Percentiles rank a stretch among this genome's conserved stretches.
phyloP scores from a whole-genome alignment of 177 flowering plant species.

The Telopea speciosissima region DNA sequence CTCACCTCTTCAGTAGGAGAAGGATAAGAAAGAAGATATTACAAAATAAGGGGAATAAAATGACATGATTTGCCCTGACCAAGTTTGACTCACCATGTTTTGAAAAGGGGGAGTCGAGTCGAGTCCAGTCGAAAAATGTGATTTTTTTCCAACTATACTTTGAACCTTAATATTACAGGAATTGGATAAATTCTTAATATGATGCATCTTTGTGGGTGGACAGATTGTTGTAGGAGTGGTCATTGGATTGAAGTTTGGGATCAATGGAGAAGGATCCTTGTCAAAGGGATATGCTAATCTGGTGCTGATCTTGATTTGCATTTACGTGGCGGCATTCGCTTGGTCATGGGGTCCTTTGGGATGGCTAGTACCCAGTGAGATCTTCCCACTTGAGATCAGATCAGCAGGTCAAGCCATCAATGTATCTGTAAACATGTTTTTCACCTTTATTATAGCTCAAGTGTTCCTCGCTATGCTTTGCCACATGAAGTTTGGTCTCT shows the following conservation, averaged over 20 bases:
- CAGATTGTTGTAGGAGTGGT: constrained; percentile 8
- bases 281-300: constrained; percentile 17
- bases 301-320: constrained; percentile 23
- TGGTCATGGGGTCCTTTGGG: constrained; percentile 36
- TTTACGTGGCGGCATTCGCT: constrained; percentile 25
- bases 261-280: constrained; percentile 14
- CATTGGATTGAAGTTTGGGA: constrained; percentile 18
- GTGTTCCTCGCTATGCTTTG: constrained; percentile 43
- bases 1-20: too few relatives aligned
- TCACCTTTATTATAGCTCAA: constrained; percentile 32
- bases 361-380: constrained; percentile 22
- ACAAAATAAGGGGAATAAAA: too few relatives aligned
- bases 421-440: constrained; percentile 15
- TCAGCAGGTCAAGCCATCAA: constrained; percentile 18
- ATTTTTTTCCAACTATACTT: too few relatives aligned
- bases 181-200: too few relatives aligned
- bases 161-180: too few relatives aligned
- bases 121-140: too few relatives aligned
- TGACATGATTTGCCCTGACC: too few relatives aligned
- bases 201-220: too few relatives aligned
- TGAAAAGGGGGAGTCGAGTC: too few relatives aligned
- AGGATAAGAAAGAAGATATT: too few relatives aligned
- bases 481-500: constrained; percentile 39
- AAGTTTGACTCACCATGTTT: too few relatives aligned
- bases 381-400: constrained; percentile 19